Evolutionary conservation across 2,329 filamentous ascomycete species (phyloP).

Genomic region (Aspergillus luchuensis): DNA sequence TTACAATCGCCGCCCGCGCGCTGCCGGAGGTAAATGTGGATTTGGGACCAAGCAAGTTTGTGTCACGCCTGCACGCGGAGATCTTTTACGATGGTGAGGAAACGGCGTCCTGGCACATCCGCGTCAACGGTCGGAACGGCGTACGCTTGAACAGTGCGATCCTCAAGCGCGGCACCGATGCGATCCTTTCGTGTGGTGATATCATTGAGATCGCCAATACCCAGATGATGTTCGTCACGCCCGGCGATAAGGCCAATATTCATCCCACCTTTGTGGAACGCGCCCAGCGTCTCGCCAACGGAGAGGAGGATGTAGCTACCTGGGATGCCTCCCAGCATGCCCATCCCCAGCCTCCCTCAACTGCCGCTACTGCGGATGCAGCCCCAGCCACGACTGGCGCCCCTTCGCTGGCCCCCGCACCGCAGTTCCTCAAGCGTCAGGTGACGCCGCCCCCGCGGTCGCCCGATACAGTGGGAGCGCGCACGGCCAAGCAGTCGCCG

Average conservation of each 20-base stretch:
- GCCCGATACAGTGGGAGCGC: constrained; percentile 42
- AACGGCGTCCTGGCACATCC: constrained; percentile 72
- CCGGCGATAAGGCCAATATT: constrained; percentile 70
- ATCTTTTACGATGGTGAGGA: constrained; percentile 72
- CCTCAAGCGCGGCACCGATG: constrained; percentile 67
- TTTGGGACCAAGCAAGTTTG: constrained; percentile 78
- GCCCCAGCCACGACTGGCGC: constrained; percentile 30
- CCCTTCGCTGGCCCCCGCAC: constrained; percentile 45
- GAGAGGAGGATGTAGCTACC: constrained; percentile 39
- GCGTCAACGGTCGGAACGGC: constrained; percentile 89
- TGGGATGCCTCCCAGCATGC: constrained; percentile 44
- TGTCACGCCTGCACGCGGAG: constrained; percentile 74
- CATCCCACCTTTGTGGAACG: constrained; percentile 70
- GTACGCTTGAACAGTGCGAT: constrained; percentile 76
- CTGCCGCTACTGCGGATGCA: constrained; percentile 20
- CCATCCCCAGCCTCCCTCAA: constrained; percentile 35
- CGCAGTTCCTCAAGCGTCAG: constrained; percentile 47
- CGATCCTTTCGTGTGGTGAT: constrained; percentile 76
- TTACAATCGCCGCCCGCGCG: constrained; percentile 46
- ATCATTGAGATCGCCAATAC: constrained; percentile 89
- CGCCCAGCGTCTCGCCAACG: constrained; percentile 53
- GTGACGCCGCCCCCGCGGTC: constrained; percentile 45
- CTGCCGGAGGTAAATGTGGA: constrained; percentile 74
- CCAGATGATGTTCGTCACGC: constrained; percentile 99
- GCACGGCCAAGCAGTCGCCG: constrained; percentile 49